Evolutionary conservation across 2,329 filamentous ascomycete species (phyloP), one percentile per base, ranked within the genome.

Genomic region (Harringtonia lauricola): DNA sequence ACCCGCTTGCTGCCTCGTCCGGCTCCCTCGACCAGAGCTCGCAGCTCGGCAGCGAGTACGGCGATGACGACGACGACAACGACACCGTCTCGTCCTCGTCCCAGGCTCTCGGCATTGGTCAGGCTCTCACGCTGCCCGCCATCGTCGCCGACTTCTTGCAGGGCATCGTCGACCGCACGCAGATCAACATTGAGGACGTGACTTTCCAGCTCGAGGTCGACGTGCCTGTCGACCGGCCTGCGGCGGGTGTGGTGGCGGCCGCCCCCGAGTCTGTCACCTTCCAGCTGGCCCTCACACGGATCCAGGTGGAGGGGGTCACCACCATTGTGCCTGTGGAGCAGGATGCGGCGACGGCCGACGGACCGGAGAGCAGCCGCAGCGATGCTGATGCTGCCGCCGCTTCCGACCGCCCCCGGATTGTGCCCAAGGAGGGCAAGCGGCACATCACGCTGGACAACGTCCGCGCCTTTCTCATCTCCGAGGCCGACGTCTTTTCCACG

Each of bases 71-170:
- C 9, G 41, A 48, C 43, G 77, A 81, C 33, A 79, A 83, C 6
- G 79, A 80, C 31, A 60, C 65, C 14, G 59, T 68, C 10, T 47
- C 44, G 9, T 49, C 48, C 2, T 45, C 46, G 1, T 52, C 50
- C 9, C 43, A 49, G 43, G 36, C 22, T 2, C 59, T 77, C 5
- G 85, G 85, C n/a, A 86, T 82, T 19, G 85, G 85, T 2, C 75
- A 83, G 51, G 64, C 76, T 1, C 64, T 88, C 28, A 79, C 79
- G 2, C 64, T 90, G 5, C 85, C 85, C 7, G 67, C 66, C 0
- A 86, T 88, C 50, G 64, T 92, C 38, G 75, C 81, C 35, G 76
- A 74, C 50, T 86, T 87, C 51, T 61, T 90, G 7, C 80, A 87
- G 51, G 83, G 83, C 26, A 77, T 89, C 39, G 65, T 83, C 22